Percentiles rank a stretch among this genome's conserved stretches.
Conservation (phyloP, 805 yeast species). For the Yarrowia sp. region DNA sequence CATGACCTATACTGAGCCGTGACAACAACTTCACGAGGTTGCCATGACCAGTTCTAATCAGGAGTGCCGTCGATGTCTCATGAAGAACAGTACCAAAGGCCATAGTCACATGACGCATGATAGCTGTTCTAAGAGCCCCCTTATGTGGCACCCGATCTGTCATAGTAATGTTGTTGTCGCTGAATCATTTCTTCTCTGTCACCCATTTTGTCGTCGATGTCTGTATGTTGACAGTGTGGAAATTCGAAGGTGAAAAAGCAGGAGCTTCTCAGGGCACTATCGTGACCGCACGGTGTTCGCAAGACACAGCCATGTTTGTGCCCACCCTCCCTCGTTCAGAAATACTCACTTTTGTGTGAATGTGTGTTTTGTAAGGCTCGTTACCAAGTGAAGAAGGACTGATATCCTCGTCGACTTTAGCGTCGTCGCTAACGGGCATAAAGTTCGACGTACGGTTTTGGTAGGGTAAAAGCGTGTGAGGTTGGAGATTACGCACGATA, state of each 20-base stretch:
- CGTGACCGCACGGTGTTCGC: background rate
- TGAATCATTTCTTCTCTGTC: too few relatives aligned
- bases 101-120: too few relatives aligned
- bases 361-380: slow-evolving; percentile 28
- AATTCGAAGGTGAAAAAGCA: slow-evolving; percentile 7
- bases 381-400: slow-evolving; percentile 29
- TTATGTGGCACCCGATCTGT: too few relatives aligned
- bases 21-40: too few relatives aligned
- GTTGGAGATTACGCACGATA: background rate
- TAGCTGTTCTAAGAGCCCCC: too few relatives aligned
- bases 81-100: too few relatives aligned
- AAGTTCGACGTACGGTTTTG: slow-evolving; percentile 31
- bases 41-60: too few relatives aligned
- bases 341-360: slow-evolving; percentile 31
- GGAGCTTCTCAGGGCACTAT: background rate
- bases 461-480: slow-evolving; percentile 25
- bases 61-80: too few relatives aligned
- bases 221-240: slow-evolving; percentile 1
- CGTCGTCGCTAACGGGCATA: slow-evolving; percentile 36
- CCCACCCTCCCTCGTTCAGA: background rate
- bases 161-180: too few relatives aligned
- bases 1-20: too few relatives aligned
- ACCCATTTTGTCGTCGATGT: slow-evolving; percentile 3
- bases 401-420: slow-evolving; percentile 36
- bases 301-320: background rate